Conservation (phyloP, 2,329 filamentous ascomycete species). For the Alternaria brassicicola region DNA sequence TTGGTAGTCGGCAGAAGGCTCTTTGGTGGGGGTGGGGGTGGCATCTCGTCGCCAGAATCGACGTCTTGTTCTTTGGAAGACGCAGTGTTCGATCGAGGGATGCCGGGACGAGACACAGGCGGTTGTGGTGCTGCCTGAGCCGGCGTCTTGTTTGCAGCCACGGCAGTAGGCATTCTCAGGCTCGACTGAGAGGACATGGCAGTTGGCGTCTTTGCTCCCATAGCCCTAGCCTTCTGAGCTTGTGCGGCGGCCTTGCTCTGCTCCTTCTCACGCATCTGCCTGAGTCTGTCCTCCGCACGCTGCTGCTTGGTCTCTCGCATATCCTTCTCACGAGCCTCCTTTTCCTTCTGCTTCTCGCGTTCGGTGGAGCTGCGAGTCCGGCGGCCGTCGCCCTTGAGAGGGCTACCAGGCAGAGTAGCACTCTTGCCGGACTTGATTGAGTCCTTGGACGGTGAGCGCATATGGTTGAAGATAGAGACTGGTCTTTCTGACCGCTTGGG, state of each 20-base stretch:
- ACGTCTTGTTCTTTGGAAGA: conserved; percentile 43
- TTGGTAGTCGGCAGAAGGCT: conserved; percentile 58
- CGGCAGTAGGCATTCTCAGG: conserved; percentile 28
- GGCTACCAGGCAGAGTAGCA: conserved; percentile 35
- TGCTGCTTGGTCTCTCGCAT: conserved; percentile 64
- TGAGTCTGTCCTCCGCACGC: conserved; percentile 66
- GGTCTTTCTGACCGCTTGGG: conserved; percentile 43
- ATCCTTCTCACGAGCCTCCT: conserved; percentile 65
- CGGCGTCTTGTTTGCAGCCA: conserved; percentile 57
- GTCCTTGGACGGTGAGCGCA: conserved; percentile 46
- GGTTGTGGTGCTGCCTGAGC: conserved; percentile 36
- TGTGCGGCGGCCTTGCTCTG: conserved; percentile 66
- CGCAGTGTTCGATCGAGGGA: conserved; percentile 36
- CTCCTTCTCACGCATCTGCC: conserved; percentile 73
- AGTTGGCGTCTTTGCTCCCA: conserved; percentile 58
- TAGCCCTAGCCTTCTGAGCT: conserved; percentile 49
- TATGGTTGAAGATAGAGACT: conserved; percentile 41
- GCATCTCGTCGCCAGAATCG: conserved; percentile 59
- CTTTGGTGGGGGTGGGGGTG: conserved; percentile 66
- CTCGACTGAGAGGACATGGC: conserved; percentile 46
- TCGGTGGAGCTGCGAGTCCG: conserved; percentile 66
- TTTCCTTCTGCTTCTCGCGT: conserved; percentile 63
- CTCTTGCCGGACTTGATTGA: conserved; percentile 40
- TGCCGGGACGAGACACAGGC: conserved; percentile 36
- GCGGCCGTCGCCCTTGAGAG: conserved; percentile 47